Conservation (phyloP, 2,329 filamentous ascomycete genomes). For the Cladosporium phlei region DNA sequence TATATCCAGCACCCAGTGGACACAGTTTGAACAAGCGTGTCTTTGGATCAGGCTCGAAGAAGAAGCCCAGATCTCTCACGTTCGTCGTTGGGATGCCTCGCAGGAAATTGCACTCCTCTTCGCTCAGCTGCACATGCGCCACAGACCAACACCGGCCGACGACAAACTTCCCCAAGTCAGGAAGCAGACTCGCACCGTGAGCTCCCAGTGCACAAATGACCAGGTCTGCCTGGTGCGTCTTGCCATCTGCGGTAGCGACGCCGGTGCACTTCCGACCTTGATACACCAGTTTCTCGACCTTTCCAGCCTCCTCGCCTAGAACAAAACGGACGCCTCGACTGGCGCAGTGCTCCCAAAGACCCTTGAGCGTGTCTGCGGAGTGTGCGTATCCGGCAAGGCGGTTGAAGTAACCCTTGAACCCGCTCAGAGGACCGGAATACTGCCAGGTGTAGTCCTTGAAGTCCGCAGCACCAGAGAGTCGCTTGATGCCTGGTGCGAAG, state of each 20-base stretch:
- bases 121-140: constrained; percentile 54
- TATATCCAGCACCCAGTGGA: constrained; percentile 53
- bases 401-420: constrained; percentile 58
- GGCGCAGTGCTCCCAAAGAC: constrained; percentile 42
- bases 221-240: constrained; percentile 35
- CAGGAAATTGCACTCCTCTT: constrained; percentile 50
- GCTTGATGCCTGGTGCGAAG: constrained; percentile 39
- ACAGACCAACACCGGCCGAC: constrained; percentile 57
- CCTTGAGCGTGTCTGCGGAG: constrained; percentile 48
- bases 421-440: constrained; percentile 44
- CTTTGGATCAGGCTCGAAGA: constrained; percentile 59
- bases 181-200: constrained; percentile 44
- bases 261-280: constrained; percentile 31
- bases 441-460: constrained; percentile 46
- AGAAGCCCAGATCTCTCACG: constrained; percentile 58
- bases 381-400: constrained; percentile 55
- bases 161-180: constrained; percentile 47
- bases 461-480: constrained; percentile 35
- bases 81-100: constrained; percentile 58
- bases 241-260: constrained; percentile 37
- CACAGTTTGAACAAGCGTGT: constrained; percentile 58
- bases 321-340: constrained; percentile 41
- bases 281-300: constrained; percentile 40
- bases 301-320: constrained; percentile 39
- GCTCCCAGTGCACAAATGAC: constrained; percentile 53